A percentile compares a stretch with the other conserved stretches of the same genome.
Conservation (phyloP, 192 early-diverging fungal genomes). For the Blastocladiella britannica region DNA sequence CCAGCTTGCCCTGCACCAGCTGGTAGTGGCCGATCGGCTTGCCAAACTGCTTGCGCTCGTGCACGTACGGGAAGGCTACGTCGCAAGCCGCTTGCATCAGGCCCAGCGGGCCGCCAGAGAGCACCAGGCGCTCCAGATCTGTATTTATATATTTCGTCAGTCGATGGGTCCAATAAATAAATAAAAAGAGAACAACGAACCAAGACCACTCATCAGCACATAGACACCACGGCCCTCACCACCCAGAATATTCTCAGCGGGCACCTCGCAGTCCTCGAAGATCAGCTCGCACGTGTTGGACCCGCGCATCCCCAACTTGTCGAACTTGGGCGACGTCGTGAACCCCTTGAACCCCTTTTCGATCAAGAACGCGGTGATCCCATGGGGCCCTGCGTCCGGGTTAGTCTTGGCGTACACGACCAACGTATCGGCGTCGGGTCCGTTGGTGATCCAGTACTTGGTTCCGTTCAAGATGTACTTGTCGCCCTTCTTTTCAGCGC, state of each 20-base stretch:
- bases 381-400: slow-evolving; percentile 49
- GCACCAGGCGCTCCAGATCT: slow-evolving; percentile 55
- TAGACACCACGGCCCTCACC: slow-evolving; percentile 70
- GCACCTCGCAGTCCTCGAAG: slow-evolving; percentile 84
- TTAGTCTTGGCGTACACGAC: slow-evolving; percentile 88
- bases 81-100: slow-evolving; percentile 80
- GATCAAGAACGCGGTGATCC: slow-evolving; percentile 86
- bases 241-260: slow-evolving; percentile 72
- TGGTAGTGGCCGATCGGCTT: slow-evolving; percentile 70
- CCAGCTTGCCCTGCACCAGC: slow-evolving; percentile 82
- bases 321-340: slow-evolving; percentile 63
- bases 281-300: slow-evolving; percentile 87
- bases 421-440: slow-evolving; percentile 68
- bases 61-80: slow-evolving; percentile 60
- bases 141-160: not conserved
- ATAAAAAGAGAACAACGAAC: slow-evolving; percentile 15
- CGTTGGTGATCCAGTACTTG: slow-evolving; percentile 97
- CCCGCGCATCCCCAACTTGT: slow-evolving; percentile 92
- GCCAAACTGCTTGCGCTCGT: slow-evolving; percentile 73
- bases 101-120: slow-evolving; percentile 79
- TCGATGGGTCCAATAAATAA: not conserved
- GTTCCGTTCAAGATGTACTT: slow-evolving; percentile 66
- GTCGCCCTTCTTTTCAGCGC: slow-evolving; percentile 66
- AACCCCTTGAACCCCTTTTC: slow-evolving; percentile 77
- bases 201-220: slow-evolving; percentile 87